Conservation (phyloP, 352 stramenopile genomes). For the Thraustochytrium striatum region DNA sequence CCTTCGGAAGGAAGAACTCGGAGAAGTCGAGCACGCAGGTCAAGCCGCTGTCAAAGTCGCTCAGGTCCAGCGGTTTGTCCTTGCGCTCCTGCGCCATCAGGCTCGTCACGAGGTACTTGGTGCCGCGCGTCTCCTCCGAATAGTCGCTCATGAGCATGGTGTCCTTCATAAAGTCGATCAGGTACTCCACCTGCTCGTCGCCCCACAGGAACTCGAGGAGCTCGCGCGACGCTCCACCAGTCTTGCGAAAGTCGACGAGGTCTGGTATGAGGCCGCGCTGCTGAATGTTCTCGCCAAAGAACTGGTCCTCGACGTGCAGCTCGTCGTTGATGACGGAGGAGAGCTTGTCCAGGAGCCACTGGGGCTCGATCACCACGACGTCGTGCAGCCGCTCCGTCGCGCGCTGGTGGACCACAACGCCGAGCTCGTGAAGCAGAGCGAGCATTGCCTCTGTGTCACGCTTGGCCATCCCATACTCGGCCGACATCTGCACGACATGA, state of each 20-base stretch:
- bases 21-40: conserved; percentile 36
- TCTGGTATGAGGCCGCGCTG: not conserved
- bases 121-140: not conserved
- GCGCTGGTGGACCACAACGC: conserved; percentile 11
- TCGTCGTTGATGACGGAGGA: conserved; percentile 6
- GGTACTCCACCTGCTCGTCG: conserved; percentile 7
- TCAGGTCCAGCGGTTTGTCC: not conserved
- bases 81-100: no score
- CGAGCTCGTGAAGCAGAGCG: conserved; percentile 3
- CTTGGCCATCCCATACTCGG: not conserved
- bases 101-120: not conserved
- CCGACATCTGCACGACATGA: not conserved
- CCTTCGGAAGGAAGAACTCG: conserved; percentile 25
- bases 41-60: not conserved
- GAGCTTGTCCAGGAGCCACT: conserved; percentile 37
- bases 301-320: not conserved
- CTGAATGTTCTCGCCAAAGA: not conserved
- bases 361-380: conserved; percentile 3
- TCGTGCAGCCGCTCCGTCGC: not conserved
- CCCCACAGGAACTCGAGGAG: not conserved
- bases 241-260: no score
- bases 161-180: not conserved
- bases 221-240: not conserved
- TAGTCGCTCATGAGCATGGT: not conserved
- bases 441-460: conserved; percentile 12